Evolutionary conservation across 129 eudicot genomes (phyloP).

Genomic region (Flaveria ramosissima): DNA sequence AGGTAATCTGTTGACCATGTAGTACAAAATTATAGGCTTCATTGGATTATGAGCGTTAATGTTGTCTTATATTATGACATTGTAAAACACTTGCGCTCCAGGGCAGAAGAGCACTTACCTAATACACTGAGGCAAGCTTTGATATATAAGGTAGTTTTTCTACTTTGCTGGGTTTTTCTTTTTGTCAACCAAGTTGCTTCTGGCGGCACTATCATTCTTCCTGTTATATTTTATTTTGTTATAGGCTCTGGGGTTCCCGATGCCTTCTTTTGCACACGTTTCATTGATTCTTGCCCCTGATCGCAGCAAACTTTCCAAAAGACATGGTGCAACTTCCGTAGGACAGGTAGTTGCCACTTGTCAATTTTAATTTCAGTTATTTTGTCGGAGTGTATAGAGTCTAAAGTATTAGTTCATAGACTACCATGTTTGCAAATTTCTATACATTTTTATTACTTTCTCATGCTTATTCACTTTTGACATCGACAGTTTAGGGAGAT

Average conservation of each 20-base stretch:
- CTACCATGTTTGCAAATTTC: conserved; percentile 10
- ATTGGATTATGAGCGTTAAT: conserved; percentile 12
- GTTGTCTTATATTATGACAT: conserved; percentile 16
- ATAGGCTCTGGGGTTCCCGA: conserved; percentile 86
- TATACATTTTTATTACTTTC: neutral
- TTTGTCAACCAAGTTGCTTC: conserved; percentile 18
- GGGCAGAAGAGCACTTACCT: conserved; percentile 99
- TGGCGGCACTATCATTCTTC: neutral
- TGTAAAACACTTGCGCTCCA: conserved; percentile 36
- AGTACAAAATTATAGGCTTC: conserved; percentile 9
- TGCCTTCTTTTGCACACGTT: conserved; percentile 93
- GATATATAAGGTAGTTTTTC: conserved; percentile 70
- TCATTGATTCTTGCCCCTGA: conserved; percentile 97
- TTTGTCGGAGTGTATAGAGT: neutral
- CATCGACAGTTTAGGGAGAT: conserved; percentile 74
- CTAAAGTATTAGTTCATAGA: conserved; percentile 15
- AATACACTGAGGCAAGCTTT: conserved; percentile 96
- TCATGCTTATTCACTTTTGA: conserved; percentile 15
- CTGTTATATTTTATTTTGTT: conserved; percentile 16
- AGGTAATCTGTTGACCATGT: conserved; percentile 49
- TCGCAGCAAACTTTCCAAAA: conserved; percentile 92
- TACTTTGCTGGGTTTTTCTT: neutral
- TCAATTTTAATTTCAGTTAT: neutral
- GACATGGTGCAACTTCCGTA: conserved; percentile 99
- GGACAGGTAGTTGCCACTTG: conserved; percentile 69